Percentiles rank a stretch among this genome's conserved stretches.
Evolutionary conservation across 805 yeast species (phyloP).

Genomic region (Nakazawaea holstii): DNA sequence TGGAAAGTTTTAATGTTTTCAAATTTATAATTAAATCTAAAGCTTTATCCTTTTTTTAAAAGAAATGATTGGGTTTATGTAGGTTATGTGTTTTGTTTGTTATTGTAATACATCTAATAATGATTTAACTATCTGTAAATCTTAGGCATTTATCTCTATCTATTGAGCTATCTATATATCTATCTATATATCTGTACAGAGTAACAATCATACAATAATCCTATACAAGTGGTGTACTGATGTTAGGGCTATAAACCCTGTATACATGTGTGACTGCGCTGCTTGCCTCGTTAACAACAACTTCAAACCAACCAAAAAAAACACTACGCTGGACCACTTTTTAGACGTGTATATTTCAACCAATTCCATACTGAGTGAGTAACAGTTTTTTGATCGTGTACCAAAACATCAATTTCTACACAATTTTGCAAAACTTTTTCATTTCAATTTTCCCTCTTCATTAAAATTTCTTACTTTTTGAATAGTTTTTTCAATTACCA

Average conservation of each 20-base stretch:
- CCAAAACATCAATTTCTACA: background rate
- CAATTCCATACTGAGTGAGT: no score
- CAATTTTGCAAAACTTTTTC: background rate
- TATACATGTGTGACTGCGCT: background rate
- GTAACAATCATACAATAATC: no score
- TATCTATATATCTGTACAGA: no score
- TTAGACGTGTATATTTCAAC: background rate
- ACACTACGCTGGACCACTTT: no score
- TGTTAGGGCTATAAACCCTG: background rate
- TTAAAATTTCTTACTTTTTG: background rate
- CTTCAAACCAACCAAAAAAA: no score
- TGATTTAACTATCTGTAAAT: background rate
- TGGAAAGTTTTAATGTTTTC: conserved; percentile 12
- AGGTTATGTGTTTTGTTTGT: background rate
- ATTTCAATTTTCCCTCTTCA: background rate
- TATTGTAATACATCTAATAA: background rate
- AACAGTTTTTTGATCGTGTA: background rate
- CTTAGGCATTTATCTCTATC: no score
- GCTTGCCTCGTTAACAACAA: no score
- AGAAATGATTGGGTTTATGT: conserved; percentile 8
- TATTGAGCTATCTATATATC: no score
- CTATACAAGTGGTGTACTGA: conserved; percentile 1
- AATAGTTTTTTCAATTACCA: background rate
- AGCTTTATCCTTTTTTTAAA: conserved; percentile 10
- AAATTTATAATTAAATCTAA: conserved; percentile 1